Conservation (phyloP, 371 early-diverging fungal genomes). For the Mucor velutinosus region DNA sequence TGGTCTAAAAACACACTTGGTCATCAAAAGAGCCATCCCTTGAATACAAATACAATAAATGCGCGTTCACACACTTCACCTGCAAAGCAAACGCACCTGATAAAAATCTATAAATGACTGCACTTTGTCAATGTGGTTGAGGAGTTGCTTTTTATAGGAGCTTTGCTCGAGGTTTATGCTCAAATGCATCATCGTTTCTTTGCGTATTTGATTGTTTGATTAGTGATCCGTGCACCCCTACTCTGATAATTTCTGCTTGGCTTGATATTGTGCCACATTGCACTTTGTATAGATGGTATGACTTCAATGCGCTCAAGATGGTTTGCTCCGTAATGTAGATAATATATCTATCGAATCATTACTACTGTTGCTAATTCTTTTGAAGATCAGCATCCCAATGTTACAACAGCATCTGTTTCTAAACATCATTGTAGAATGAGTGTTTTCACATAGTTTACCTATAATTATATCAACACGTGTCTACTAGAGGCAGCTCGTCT, state of each 20-base stretch:
- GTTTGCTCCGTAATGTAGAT: background rate
- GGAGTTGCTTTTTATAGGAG: too few relatives aligned
- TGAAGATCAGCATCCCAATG: background rate
- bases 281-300: background rate
- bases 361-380: background rate
- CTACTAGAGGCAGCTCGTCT: background rate
- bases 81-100: too few relatives aligned
- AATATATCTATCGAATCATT: background rate
- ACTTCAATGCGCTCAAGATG: background rate
- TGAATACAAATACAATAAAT: too few relatives aligned
- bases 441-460: background rate
- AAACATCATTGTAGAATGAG: background rate
- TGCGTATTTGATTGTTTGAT: background rate
- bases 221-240: background rate
- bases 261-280: background rate
- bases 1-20: too few relatives aligned
- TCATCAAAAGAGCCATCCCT: too few relatives aligned
- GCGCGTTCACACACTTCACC: too few relatives aligned
- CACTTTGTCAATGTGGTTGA: too few relatives aligned
- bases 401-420: background rate
- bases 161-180: too few relatives aligned
- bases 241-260: background rate
- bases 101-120: too few relatives aligned
- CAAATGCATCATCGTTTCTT: background rate
- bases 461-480: background rate